Evolutionary conservation across 345 rosid genomes (phyloP), one percentile per base, ranked within the genome.

Genomic region (Eutrema yunnanense): DNA sequence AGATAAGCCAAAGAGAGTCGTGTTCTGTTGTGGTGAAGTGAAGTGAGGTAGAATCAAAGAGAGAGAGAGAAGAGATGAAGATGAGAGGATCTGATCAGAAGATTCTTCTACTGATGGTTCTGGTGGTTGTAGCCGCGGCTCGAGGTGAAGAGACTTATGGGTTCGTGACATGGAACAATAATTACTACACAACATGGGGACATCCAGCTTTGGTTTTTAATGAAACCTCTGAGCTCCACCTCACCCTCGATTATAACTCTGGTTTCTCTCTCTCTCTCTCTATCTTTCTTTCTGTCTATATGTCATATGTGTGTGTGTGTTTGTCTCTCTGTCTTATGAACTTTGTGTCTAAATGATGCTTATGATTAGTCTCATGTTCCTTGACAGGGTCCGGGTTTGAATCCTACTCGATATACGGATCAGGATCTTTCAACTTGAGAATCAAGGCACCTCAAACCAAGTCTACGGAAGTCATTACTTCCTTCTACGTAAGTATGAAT

Each of bases 351-450:
- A 42, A 13, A 46, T 5, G 69, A 32, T 61, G 57, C 48, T 51
- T 22, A 48, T 30, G 65, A 33, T 65, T 57, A 19, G 56, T 55
- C 66, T 62, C 41, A 49, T 71, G 69, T 59, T 60, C 38, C 29
- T 65, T 51, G 8, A 43, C 69, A 79, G 81, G 81, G 6, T 52
- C 78, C 9, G 72, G 78, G 58, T 78, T 78, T 55, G 75, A 67
- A 51, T 78, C 81, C 55, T 13, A 55, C 19, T 14, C 10, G 9
- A 37, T 73, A 41, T 78, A 78, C 55, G 81, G 78, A 55, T 78
- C 81, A 62, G 81, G 81, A 64, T 78, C 60, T 9, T 78, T 78
- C 72, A 64, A 73, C 67, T 48, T 78, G 60, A 73, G 48, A 73
- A 73, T 79, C 55, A 79, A 73, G 52, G 67, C 78, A 68, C 78